A percentile compares a stretch with the other conserved stretches of the same genome.
These are phyloP conservation scores for Phaffomyces thermotolerans DNA, from an alignment of 805 yeast species.

Conservation along the genomic window DNA sequence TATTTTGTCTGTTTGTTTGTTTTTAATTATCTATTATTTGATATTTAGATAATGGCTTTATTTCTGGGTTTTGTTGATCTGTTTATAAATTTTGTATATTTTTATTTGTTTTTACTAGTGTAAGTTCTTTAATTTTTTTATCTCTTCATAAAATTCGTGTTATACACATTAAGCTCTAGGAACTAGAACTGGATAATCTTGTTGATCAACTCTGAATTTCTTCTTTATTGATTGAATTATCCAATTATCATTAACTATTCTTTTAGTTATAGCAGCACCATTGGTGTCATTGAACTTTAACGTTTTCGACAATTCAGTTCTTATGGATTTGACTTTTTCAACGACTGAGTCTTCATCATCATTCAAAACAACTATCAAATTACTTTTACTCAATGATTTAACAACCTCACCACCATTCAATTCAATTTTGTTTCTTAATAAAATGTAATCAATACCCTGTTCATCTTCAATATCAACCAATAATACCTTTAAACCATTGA, in stretches of 20 bases:
- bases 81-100: too few relatives aligned
- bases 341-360: conserved; percentile 2
- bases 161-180: background rate
- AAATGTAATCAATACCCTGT: conserved; percentile 6
- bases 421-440: conserved; percentile 23
- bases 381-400: conserved; percentile 23
- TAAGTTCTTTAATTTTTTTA: too few relatives aligned
- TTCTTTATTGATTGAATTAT: conserved; percentile 27
- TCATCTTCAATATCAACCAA: conserved; percentile 18
- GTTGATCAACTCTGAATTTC: conserved; percentile 25
- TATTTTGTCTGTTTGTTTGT: background rate
- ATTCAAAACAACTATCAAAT: conserved; percentile 34
- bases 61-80: background rate
- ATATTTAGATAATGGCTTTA: too few relatives aligned
- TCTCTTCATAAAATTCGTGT: too few relatives aligned
- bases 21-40: too few relatives aligned
- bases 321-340: conserved; percentile 2
- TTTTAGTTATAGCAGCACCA: conserved; percentile 1
- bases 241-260: conserved; percentile 25
- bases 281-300: background rate
- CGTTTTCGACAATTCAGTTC: conserved; percentile 8
- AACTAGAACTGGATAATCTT: conserved; percentile 19
- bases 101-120: too few relatives aligned
- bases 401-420: conserved; percentile 39
- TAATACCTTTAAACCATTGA: conserved; percentile 29